Base-by-base conservation (phyloP, 1,284 basidiomycete genomes). In the Kwoniella shivajii region DNA sequence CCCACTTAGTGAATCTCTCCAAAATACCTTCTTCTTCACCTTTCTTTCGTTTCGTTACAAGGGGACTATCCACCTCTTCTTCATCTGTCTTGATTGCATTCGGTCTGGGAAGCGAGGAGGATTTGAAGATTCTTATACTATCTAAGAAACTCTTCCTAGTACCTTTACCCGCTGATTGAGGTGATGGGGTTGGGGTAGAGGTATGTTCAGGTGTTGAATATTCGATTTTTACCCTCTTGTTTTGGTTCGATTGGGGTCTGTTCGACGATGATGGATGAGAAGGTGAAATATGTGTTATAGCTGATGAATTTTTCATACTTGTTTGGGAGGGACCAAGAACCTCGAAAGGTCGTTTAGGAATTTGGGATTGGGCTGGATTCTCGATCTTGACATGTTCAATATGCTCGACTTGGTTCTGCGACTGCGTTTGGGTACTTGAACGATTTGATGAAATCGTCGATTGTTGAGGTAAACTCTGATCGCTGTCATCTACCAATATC, bases 401-500 rank as follows among this genome's bases (percentile, higher is more conserved):
- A 37, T 11, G 49, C 16, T 2, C 4, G 11, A 18, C 36, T n/a
- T n/a, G n/a, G n/a, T n/a, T 7, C 34, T 31, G 27, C 27, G 50
- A 33, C 18, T 43, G 39, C 16, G 27, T 6, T 30, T 27, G 34
- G 2, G n/a, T n/a, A n/a, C n/a, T n/a, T n/a, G n/a, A n/a, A n/a
- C n/a, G 14, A 24, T 27, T 29, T 5, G n/a, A 7, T 30, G 3
- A 27, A 38, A 7, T 36, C 26, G 11, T 6, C 20, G 4, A 9
- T 20, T 18, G 34, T 13, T 39, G 27, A 14, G 41, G 27, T 9
- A 53, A 30, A 20, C 34, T 38, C 31, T 47, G 54, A 31, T 56
- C 54, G 22, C 54, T 56, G 22, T 56, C 54, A 13, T 56, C 54
- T 7, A 56, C 54, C 41, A 56, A 48, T 4, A 43, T 41, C 37